Conservation (phyloP, 495 filamentous ascomycete species). For the Daldinia decipiens region DNA sequence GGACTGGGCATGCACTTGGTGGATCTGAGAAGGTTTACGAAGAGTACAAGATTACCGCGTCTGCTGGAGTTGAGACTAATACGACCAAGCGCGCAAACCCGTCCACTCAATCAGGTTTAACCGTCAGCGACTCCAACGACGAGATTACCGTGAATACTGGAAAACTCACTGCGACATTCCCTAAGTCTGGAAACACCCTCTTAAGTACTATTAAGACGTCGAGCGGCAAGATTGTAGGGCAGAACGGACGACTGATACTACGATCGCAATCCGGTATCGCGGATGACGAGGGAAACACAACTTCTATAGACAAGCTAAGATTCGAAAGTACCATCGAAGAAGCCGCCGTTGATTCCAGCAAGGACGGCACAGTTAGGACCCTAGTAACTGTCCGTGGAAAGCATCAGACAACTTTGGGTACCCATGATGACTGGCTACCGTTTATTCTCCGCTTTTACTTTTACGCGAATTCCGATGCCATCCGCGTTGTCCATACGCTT, state of each 20-base stretch:
- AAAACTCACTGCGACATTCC: slow-evolving; percentile 52
- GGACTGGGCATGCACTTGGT: slow-evolving; percentile 57
- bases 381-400: slow-evolving; percentile 54
- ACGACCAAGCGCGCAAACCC: slow-evolving; percentile 1
- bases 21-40: slow-evolving; percentile 37
- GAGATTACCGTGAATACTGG: slow-evolving; percentile 50
- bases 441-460: slow-evolving; percentile 59
- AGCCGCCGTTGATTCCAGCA: slow-evolving; percentile 38
- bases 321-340: slow-evolving; percentile 45
- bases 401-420: slow-evolving; percentile 29
- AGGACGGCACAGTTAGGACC: slow-evolving; percentile 46
- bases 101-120: slow-evolving; percentile 10
- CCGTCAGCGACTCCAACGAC: slow-evolving; percentile 27
- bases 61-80: slow-evolving; percentile 4
- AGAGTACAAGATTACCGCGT: slow-evolving; percentile 42
- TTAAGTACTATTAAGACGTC: slow-evolving; percentile 50
- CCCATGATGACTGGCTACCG: slow-evolving; percentile 49
- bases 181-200: slow-evolving; percentile 49
- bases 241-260: slow-evolving; percentile 55
- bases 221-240: slow-evolving; percentile 52
- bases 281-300: slow-evolving; percentile 31
- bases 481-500: slow-evolving; percentile 53
- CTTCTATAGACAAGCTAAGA: slow-evolving; percentile 30
- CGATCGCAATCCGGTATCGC: slow-evolving; percentile 50
- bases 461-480: slow-evolving; percentile 54